Evolutionary conservation across 345 rosid species (phyloP), one percentile per base, ranked within the genome.

Genomic region (Hibiscus trionum): DNA sequence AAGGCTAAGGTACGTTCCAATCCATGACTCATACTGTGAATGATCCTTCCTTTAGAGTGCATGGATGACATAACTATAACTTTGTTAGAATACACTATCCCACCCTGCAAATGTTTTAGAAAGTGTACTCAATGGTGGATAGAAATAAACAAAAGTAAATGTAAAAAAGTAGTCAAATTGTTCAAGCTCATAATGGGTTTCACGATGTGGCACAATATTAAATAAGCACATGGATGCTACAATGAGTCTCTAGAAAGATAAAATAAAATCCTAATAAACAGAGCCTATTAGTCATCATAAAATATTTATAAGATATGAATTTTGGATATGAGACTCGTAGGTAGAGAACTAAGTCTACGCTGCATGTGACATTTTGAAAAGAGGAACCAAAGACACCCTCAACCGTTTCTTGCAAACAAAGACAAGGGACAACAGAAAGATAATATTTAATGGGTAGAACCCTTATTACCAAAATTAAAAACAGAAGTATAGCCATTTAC

Each of bases 31-130:
- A 83, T 77, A 77, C 76, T 74, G 61, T 60, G 79, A 72, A 85
- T 74, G 46, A 83, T 80, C 70, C 74, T 82, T 70, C 82, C 80
- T 81, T 86, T 87, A 14, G 91, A 78, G 81, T 82, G 76, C 59
- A 82, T 65, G 14, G 91, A 78, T 47, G 91, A 74, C 81, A 91
- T 66, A 29, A 85, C 75, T 53, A 85, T 70, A 74, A 89, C 93
- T 81, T 85, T 88, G 80, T 91, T 91, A 0, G 97, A 88, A 86
- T 88, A 89, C 73, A 91, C 88, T 60, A 91, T 31, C 64, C 93
- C 95, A 73, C 97, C 97, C 97, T 91, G 88, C 68, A 80, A 73
- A 75, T 68, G 71, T 47, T 31, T 19, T 21, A 72, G 67, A 66
- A 50, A 61, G 27, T 49, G 33, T 64, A 26, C n/a, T 74, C 35